Conservation (phyloP, 2,329 filamentous ascomycete genomes). For the Nectriaceae sp. region DNA sequence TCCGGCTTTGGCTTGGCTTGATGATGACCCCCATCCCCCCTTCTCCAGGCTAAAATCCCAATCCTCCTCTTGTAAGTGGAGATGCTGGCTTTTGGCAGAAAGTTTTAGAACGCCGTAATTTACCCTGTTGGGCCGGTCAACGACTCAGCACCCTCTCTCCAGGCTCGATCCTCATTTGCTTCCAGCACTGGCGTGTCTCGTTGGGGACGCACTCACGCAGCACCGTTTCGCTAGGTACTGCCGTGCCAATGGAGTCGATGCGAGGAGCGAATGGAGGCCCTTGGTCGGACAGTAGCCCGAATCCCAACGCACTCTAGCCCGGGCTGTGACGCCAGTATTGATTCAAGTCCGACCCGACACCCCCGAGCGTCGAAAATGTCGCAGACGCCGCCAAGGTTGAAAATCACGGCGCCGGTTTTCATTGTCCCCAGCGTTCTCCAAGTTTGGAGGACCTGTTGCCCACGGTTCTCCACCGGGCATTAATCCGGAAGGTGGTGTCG, state of each 20-base stretch:
- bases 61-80: constrained; percentile 3
- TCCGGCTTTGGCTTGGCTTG: not conserved
- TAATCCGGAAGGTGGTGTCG: constrained; percentile 22
- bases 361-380: constrained; percentile 5
- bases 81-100: not conserved
- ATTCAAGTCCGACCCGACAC: not conserved
- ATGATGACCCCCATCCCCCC: not conserved
- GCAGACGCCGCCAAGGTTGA: not conserved
- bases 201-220: not conserved
- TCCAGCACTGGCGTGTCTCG: constrained; percentile 8
- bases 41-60: no score
- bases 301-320: constrained; percentile 19
- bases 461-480: constrained; percentile 19
- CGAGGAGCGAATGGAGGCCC: no score
- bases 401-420: not conserved
- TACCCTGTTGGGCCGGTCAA: constrained; percentile 8
- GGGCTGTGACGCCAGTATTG: not conserved
- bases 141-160: not conserved
- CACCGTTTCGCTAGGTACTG: constrained; percentile 14
- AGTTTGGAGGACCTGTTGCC: not conserved
- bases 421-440: not conserved
- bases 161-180: not conserved
- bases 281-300: constrained; percentile 31
- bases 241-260: constrained; percentile 33
- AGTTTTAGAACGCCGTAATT: constrained; percentile 4